These are phyloP conservation scores for Phytophthora megakarya DNA, from an alignment of 352 stramenopile genomes.

Conservation along the genomic window DNA sequence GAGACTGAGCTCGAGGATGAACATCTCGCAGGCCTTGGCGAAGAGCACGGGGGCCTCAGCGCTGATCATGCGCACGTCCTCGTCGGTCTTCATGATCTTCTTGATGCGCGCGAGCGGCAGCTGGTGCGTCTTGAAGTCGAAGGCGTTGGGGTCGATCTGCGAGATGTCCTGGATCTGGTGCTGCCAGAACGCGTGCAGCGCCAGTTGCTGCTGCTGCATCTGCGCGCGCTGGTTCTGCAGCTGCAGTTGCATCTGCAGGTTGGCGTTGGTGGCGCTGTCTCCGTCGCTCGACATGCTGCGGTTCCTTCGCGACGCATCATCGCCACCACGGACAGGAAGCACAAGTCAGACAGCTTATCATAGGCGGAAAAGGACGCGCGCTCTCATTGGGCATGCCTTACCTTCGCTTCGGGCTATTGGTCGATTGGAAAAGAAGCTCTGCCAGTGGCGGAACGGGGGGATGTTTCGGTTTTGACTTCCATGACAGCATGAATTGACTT, in stretches of 20 bases:
- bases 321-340: conserved; percentile 1
- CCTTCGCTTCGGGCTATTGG: conserved; percentile 36
- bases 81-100: conserved; percentile 96
- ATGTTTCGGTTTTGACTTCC: neutral
- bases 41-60: conserved; percentile 92
- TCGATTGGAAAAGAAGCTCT: conserved; percentile 14
- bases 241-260: conserved; percentile 87
- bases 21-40: conserved; percentile 95
- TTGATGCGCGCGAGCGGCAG: conserved; percentile 94
- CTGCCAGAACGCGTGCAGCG: conserved; percentile 89
- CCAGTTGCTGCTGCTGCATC: conserved; percentile 88
- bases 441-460: neutral
- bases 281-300: conserved; percentile 61
- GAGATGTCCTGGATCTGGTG: conserved; percentile 89
- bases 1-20: conserved; percentile 91
- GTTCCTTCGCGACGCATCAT: neutral
- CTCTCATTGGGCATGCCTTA: conserved; percentile 68
- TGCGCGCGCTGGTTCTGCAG: conserved; percentile 86
- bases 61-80: conserved; percentile 95
- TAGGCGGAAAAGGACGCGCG: conserved; percentile 78
- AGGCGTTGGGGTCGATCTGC: conserved; percentile 82
- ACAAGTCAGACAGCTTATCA: conserved; percentile 39
- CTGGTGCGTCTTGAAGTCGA: conserved; percentile 91
- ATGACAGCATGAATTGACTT: neutral
- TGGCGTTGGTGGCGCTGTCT: conserved; percentile 51